A percentile compares a stretch with the other conserved stretches of the same genome.
Conservation (phyloP, 2,329 filamentous ascomycete genomes). For the Verticillium isaacii region DNA sequence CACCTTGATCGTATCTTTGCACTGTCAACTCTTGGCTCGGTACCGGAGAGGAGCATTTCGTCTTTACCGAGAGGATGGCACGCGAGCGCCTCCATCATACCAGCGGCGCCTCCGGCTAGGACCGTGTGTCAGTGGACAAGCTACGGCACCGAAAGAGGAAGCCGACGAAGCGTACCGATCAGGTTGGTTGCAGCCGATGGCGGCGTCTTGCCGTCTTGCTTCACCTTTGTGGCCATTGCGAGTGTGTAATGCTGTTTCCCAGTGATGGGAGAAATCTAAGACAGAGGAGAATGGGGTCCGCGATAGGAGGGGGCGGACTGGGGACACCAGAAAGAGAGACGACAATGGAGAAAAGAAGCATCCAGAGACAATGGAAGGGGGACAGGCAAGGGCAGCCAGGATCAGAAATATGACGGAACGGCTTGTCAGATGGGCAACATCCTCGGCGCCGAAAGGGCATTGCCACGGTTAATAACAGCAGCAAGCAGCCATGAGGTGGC, state of each 20-base stretch:
- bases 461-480: conserved; percentile 9
- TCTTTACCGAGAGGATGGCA: conserved; percentile 85
- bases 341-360: background rate
- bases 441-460: conserved; percentile 11
- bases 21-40: conserved; percentile 1
- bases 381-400: background rate
- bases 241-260: background rate
- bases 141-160: background rate
- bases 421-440: conserved; percentile 6
- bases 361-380: conserved; percentile 6
- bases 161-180: conserved; percentile 58
- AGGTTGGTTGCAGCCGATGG: conserved; percentile 85
- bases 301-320: background rate
- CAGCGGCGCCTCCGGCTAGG: conserved; percentile 87
- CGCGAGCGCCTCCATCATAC: conserved; percentile 97
- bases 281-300: background rate
- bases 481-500: conserved; percentile 8
- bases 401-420: background rate
- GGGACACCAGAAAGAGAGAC: background rate
- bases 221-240: conserved; percentile 36
- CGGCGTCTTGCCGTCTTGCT: conserved; percentile 62
- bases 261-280: background rate
- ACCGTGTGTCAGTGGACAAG: background rate
- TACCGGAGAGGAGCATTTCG: conserved; percentile 2
- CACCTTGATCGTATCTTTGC: conserved; percentile 89